Percentiles rank a stretch among this genome's conserved stretches.
phyloP scores from a whole-genome alignment of 2,329 filamentous ascomycete species.

The Nemania serpens region DNA sequence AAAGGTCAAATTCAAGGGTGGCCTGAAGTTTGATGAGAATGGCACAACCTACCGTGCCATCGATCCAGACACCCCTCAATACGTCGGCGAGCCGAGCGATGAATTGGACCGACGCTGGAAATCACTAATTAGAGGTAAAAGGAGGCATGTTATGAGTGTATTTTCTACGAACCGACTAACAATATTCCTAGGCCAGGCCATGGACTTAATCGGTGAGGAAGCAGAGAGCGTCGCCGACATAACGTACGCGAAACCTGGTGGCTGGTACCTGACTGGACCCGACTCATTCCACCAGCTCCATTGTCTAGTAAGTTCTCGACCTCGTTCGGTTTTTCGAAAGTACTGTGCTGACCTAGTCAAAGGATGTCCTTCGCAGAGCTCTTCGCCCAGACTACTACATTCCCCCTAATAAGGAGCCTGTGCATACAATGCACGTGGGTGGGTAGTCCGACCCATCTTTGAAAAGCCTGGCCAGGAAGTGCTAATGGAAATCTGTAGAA shows the following conservation, averaged over 20 bases:
- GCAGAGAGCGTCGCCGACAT: not conserved
- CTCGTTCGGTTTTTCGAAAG: not conserved
- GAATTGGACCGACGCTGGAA: slow-evolving; percentile 3
- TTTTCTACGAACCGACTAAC: not conserved
- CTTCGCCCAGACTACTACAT: slow-evolving; percentile 8
- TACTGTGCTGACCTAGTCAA: not conserved
- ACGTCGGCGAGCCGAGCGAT: slow-evolving; percentile 7
- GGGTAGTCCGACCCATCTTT: not conserved
- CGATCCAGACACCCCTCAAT: not conserved
- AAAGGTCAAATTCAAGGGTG: slow-evolving; percentile 7
- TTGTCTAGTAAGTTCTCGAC: not conserved
- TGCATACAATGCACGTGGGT: slow-evolving; percentile 12
- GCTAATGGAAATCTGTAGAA: not conserved
- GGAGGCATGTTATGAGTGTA: not conserved
- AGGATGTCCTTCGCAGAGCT: slow-evolving; percentile 5
- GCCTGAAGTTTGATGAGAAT: slow-evolving; percentile 10
- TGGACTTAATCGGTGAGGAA: slow-evolving; percentile 1
- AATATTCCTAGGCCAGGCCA: not conserved
- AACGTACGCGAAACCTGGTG: slow-evolving; percentile 5
- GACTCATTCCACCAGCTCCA: slow-evolving; percentile 10
- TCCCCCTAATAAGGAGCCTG: not conserved
- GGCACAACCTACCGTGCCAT: slow-evolving; percentile 1
- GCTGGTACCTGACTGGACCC: slow-evolving; percentile 7
- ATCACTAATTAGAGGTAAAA: not conserved
- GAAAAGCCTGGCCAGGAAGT: not conserved